Percentiles rank a stretch among this genome's conserved stretches.
Evolutionary conservation across 441 rosid species (phyloP).

Genomic region (Populus trichocarpa): DNA sequence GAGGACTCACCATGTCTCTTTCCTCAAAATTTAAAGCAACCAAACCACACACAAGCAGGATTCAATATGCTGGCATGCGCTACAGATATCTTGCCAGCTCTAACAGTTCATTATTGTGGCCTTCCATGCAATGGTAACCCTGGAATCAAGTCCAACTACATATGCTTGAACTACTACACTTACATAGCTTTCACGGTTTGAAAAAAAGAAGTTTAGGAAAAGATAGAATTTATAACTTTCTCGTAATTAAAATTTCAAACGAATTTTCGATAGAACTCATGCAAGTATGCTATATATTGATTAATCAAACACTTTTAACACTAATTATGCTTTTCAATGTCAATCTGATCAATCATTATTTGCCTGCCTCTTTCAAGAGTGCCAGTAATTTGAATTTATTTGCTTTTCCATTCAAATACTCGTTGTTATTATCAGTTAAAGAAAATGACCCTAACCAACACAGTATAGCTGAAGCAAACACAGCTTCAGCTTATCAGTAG

Average conservation of each 20-base stretch:
- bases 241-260: neutral
- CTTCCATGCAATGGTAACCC: neutral
- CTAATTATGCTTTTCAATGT: neutral
- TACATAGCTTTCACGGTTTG: too few species aligned
- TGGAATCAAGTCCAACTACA: neutral
- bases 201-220: too few species aligned
- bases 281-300: too few species aligned
- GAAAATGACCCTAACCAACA: neutral
- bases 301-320: too few species aligned
- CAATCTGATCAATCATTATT: neutral
- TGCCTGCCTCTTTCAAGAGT: neutral
- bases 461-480: neutral
- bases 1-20: neutral
- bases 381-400: neutral
- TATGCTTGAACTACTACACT: too few species aligned
- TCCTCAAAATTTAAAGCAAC: neutral
- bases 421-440: neutral
- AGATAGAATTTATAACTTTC: neutral
- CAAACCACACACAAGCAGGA: neutral
- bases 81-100: neutral
- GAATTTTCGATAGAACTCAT: neutral
- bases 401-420: neutral
- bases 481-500: neutral
- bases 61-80: neutral
- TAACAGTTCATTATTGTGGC: neutral